Percentiles rank a stretch among this genome's conserved stretches.
Conservation (phyloP, 768 basidiomycete species). For the Kwoniella europaea region DNA sequence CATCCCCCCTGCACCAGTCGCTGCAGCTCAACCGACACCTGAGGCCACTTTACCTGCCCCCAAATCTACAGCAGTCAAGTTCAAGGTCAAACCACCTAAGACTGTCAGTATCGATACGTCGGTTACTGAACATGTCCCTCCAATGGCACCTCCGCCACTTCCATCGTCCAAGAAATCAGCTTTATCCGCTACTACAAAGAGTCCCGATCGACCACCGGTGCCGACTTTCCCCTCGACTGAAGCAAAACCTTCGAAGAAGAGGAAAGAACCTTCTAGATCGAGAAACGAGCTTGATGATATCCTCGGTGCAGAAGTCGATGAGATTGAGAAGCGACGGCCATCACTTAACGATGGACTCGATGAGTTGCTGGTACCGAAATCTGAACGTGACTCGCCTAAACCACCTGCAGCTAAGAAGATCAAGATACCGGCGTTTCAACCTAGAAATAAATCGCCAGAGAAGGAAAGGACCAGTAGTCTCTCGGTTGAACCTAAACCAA, state of each 20-base stretch:
- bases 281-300: slow-evolving; percentile 49
- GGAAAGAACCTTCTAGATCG: slow-evolving; percentile 33
- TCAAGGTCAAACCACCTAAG: slow-evolving; percentile 51
- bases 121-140: slow-evolving; percentile 22
- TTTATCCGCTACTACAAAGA: slow-evolving; percentile 1
- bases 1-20: background rate
- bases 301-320: slow-evolving; percentile 54
- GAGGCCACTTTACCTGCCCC: slow-evolving; percentile 6
- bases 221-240: slow-evolving; percentile 25
- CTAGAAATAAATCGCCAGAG: slow-evolving; percentile 58
- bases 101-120: slow-evolving; percentile 20
- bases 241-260: slow-evolving; percentile 25
- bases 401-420: slow-evolving; percentile 67
- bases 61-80: slow-evolving; percentile 30
- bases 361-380: slow-evolving; percentile 7
- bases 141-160: slow-evolving; percentile 43
- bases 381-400: slow-evolving; percentile 12
- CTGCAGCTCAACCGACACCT: slow-evolving; percentile 20
- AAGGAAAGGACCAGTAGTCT: slow-evolving; percentile 62
- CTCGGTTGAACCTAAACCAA: background rate
- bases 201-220: slow-evolving; percentile 37
- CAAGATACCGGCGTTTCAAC: slow-evolving; percentile 54
- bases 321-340: slow-evolving; percentile 46
- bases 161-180: slow-evolving; percentile 12
- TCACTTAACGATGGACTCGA: slow-evolving; percentile 7